phyloP scores from a whole-genome alignment of 768 basidiomycete species.

The Candolleomyces aberdarensis region DNA sequence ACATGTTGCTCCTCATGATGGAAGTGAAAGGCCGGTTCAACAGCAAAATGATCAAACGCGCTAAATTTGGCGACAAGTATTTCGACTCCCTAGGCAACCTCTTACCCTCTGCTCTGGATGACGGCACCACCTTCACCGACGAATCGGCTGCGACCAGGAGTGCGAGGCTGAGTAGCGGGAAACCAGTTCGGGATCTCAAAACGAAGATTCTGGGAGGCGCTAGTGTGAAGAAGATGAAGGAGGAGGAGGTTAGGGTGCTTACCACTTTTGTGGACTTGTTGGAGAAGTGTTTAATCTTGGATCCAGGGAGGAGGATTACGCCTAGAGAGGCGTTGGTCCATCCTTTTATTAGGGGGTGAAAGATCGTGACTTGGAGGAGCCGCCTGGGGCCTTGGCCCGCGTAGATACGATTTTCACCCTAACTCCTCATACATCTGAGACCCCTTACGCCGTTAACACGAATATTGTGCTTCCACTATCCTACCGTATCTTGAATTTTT shows the following conservation, averaged over 20 bases:
- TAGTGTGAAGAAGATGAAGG: slow-evolving; percentile 62
- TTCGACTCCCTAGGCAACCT: slow-evolving; percentile 86
- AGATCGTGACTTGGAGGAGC: background rate
- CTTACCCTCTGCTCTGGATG: slow-evolving; percentile 80
- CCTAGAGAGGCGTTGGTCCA: slow-evolving; percentile 88
- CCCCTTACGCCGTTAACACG: too few relatives aligned
- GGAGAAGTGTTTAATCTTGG: slow-evolving; percentile 86
- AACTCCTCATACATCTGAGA: background rate
- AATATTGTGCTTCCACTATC: too few relatives aligned
- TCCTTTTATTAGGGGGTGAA: slow-evolving; percentile 69
- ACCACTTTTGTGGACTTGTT: slow-evolving; percentile 83
- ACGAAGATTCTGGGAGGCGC: slow-evolving; percentile 79
- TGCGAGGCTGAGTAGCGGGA: slow-evolving; percentile 79
- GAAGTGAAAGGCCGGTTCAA: slow-evolving; percentile 95
- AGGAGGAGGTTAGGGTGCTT: slow-evolving; percentile 83
- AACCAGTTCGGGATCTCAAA: slow-evolving; percentile 63
- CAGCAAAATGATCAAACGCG: slow-evolving; percentile 90
- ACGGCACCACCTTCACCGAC: slow-evolving; percentile 81
- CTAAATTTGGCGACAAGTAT: slow-evolving; percentile 86
- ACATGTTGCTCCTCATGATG: slow-evolving; percentile 98
- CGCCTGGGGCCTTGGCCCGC: too few relatives aligned
- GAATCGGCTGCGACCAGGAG: slow-evolving; percentile 46
- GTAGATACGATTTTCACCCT: background rate
- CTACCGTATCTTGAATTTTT: too few relatives aligned
- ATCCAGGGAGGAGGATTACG: slow-evolving; percentile 82